These are phyloP conservation scores for Gracilaria gracilis DNA, from an alignment of 23 red algal genomes.

Conservation along the genomic window DNA sequence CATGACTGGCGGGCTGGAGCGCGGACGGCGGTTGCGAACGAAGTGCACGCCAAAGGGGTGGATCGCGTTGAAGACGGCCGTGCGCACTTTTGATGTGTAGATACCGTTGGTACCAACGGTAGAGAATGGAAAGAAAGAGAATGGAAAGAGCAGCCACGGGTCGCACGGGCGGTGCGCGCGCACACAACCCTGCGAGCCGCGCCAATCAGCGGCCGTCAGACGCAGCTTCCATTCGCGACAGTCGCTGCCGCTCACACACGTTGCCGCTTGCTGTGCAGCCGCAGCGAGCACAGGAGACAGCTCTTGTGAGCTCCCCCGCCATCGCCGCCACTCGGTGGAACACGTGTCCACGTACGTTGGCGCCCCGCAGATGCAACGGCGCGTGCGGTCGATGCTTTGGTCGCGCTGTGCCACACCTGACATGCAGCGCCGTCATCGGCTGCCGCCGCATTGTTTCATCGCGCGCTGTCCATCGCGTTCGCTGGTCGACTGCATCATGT, in stretches of 20 bases:
- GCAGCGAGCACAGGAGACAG: neutral
- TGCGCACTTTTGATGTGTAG: neutral
- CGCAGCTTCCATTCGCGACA: conserved; percentile 11
- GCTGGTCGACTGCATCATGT: conserved; percentile 34
- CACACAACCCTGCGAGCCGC: conserved; percentile 8
- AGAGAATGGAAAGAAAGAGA: no score
- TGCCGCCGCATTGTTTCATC: neutral
- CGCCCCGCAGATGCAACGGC: neutral
- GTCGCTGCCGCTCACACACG: conserved; percentile 11
- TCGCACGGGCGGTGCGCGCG: neutral
- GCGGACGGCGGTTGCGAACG: neutral
- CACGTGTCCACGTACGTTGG: neutral
- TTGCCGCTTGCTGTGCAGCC: conserved; percentile 26
- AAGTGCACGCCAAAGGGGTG: neutral
- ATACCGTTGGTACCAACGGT: no score
- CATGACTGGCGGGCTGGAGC: neutral
- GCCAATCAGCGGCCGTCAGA: conserved; percentile 1
- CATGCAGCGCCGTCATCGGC: no score
- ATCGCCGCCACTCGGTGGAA: no score
- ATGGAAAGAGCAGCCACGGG: neutral
- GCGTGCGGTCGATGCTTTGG: neutral
- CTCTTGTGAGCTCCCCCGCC: neutral
- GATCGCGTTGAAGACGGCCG: neutral
- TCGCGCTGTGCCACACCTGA: no score
- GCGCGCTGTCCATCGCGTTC: neutral